phyloP scores from a whole-genome alignment of 176 grass and related monocot species.

The Triticum timopheevii region DNA sequence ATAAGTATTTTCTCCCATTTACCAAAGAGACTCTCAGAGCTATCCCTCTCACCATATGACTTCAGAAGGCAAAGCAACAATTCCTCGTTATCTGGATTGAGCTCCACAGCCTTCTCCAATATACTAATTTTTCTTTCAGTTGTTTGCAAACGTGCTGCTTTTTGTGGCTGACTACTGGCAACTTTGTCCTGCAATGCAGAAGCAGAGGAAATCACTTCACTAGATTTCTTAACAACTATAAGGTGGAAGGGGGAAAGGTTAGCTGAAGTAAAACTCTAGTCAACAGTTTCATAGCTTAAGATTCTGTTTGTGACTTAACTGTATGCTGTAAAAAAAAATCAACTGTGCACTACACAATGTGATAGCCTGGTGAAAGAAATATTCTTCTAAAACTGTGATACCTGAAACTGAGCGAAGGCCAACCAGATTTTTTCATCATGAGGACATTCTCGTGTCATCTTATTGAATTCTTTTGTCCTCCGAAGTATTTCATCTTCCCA shows the following conservation, averaged over 20 bases:
- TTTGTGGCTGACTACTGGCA: conserved; percentile 69
- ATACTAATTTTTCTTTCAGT: conserved; percentile 97
- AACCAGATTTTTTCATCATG: conserved; percentile 91
- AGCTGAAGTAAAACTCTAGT: conserved; percentile 15
- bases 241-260: not conserved
- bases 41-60: conserved; percentile 81
- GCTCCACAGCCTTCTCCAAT: conserved; percentile 81
- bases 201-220: conserved; percentile 25
- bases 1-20: conserved; percentile 87
- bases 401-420: conserved; percentile 94
- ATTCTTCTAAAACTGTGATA: conserved; percentile 34
- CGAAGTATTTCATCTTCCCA: conserved; percentile 96
- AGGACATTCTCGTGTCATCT: conserved; percentile 76
- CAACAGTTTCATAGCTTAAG: not conserved
- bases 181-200: conserved; percentile 73
- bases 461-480: conserved; percentile 89
- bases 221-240: not conserved
- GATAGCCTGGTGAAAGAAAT: conserved; percentile 20
- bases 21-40: conserved; percentile 45
- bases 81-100: conserved; percentile 86
- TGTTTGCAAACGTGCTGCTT: conserved; percentile 78
- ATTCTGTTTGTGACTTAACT: conserved; percentile 5
- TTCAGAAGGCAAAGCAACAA: conserved; percentile 81
- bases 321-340: not conserved
- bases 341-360: not conserved